phyloP scores from a whole-genome alignment of 176 grass and related monocot genomes.

The Aegilops sharonensis region DNA sequence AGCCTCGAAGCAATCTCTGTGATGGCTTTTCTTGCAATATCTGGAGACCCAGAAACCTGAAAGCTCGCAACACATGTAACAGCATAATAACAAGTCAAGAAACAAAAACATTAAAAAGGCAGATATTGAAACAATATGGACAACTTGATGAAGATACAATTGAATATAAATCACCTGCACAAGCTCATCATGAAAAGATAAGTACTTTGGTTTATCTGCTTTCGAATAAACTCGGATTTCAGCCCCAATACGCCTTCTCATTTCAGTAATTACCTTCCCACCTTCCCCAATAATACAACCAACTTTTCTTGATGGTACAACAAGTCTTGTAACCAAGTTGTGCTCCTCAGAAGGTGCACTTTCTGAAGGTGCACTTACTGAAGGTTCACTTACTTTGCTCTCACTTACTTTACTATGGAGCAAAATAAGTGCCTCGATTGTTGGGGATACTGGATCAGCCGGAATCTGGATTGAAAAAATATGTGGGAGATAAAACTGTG shows the following conservation, averaged over 20 bases:
- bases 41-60: constrained; percentile 63
- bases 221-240: constrained; percentile 92
- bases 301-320: constrained; percentile 93
- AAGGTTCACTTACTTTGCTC: no score
- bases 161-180: constrained; percentile 75
- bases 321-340: constrained; percentile 68
- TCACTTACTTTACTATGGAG: constrained; percentile 70
- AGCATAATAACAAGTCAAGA: constrained; percentile 42
- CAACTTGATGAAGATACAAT: constrained; percentile 19
- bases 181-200: constrained; percentile 83
- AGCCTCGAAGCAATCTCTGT: constrained; percentile 77
- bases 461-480: constrained; percentile 55
- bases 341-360: constrained; percentile 55
- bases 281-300: constrained; percentile 94
- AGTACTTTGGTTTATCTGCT: constrained; percentile 84
- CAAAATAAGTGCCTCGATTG: constrained; percentile 87
- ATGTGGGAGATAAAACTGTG: constrained; percentile 17
- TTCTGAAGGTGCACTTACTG: no score
- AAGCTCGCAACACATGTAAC: constrained; percentile 44
- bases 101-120: neutral
- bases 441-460: constrained; percentile 69
- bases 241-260: constrained; percentile 84
- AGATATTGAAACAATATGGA: constrained; percentile 27
- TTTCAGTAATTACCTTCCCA: constrained; percentile 92
- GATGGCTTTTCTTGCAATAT: constrained; percentile 54